phyloP scores from a whole-genome alignment of 805 yeast genomes.

The Candida takata region DNA sequence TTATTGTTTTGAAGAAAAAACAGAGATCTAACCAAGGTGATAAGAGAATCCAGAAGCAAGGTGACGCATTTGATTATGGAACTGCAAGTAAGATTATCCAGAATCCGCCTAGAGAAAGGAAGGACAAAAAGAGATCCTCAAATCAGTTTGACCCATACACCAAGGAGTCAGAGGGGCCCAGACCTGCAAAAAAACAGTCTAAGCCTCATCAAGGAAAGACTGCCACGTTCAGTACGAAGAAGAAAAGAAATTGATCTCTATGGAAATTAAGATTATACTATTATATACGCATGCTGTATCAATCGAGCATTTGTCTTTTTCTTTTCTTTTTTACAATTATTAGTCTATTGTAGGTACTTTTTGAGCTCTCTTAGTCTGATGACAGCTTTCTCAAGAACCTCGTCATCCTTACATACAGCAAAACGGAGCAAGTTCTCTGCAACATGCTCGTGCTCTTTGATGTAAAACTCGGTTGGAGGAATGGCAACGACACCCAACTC shows the following conservation, averaged over 20 bases:
- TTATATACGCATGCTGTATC: not conserved
- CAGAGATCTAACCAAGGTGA: constrained; percentile 2
- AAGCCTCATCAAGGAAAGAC: constrained; percentile 18
- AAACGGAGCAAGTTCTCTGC: constrained; percentile 85
- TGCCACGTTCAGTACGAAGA: constrained; percentile 16
- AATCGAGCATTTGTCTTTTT: no score
- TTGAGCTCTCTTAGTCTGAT: constrained; percentile 63
- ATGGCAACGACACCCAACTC: constrained; percentile 93
- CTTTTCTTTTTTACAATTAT: no score
- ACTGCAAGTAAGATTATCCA: constrained; percentile 36
- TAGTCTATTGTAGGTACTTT: constrained; percentile 53
- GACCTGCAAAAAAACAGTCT: constrained; percentile 38
- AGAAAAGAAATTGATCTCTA: constrained; percentile 7
- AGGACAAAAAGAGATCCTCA: constrained; percentile 30
- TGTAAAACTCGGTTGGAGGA: constrained; percentile 94
- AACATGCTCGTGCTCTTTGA: constrained; percentile 59
- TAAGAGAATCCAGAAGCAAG: constrained; percentile 4
- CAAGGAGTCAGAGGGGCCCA: constrained; percentile 43
- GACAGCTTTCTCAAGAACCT: constrained; percentile 73
- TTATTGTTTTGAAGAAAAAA: constrained; percentile 18
- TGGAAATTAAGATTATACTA: no score
- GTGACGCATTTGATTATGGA: constrained; percentile 36
- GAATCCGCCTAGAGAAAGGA: constrained; percentile 13
- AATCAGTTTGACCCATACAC: constrained; percentile 53
- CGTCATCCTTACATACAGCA: constrained; percentile 94